Conservation (phyloP, 805 yeast genomes). For the Vanderwaltozyma polyspora region DNA sequence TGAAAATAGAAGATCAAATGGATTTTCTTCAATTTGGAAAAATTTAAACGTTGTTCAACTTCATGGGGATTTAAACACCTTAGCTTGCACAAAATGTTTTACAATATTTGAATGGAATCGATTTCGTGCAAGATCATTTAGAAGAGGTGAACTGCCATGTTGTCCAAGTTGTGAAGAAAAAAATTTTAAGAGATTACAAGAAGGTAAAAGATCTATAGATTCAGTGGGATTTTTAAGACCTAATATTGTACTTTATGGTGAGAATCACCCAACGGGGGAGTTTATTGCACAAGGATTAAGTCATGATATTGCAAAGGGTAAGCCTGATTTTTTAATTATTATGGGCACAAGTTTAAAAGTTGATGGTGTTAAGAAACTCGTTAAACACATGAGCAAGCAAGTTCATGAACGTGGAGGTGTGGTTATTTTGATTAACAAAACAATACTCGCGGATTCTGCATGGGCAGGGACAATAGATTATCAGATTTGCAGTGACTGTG, state of each 20-base stretch:
- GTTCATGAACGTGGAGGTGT: slow-evolving; percentile 73
- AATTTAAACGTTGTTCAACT: slow-evolving; percentile 70
- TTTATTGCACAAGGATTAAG: slow-evolving; percentile 59
- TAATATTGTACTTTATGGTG: slow-evolving; percentile 85
- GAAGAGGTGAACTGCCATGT: slow-evolving; percentile 60
- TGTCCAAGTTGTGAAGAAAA: slow-evolving; percentile 59
- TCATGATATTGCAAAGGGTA: slow-evolving; percentile 45
- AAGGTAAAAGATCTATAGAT: slow-evolving; percentile 68
- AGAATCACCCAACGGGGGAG: slow-evolving; percentile 82
- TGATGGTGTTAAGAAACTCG: slow-evolving; percentile 76
- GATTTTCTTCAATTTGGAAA: slow-evolving; percentile 41
- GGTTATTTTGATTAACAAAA: slow-evolving; percentile 67
- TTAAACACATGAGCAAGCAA: slow-evolving; percentile 51
- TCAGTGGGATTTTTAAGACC: slow-evolving; percentile 74
- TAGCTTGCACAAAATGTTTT: slow-evolving; percentile 68
- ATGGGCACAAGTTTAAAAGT: slow-evolving; percentile 91
- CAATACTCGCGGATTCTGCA: slow-evolving; percentile 43
- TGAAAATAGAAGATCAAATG: neutral
- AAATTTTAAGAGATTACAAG: slow-evolving; percentile 42
- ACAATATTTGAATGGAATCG: slow-evolving; percentile 50
- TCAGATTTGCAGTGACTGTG: slow-evolving; percentile 73
- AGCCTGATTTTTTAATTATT: slow-evolving; percentile 72
- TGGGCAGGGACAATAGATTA: slow-evolving; percentile 73
- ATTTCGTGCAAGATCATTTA: slow-evolving; percentile 35
- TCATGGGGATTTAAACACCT: slow-evolving; percentile 75